Conservation (phyloP, 306 rosid species). For the Cercis canadensis region DNA sequence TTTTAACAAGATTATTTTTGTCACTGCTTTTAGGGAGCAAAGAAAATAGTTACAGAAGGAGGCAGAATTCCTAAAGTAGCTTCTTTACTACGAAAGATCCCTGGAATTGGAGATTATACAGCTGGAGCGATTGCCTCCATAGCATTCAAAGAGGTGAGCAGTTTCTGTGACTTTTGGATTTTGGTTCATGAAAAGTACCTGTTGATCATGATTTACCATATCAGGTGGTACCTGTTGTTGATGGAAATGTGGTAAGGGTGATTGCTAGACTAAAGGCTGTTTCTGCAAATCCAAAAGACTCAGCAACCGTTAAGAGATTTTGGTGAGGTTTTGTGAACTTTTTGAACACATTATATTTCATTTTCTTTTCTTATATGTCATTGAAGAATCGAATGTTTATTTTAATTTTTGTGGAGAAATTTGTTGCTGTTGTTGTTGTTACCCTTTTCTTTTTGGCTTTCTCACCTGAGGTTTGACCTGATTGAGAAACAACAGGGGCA, state of each 20-base stretch:
- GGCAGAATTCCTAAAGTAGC: constrained; percentile 69
- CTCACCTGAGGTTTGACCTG: constrained; percentile 2
- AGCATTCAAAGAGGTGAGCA: constrained; percentile 79
- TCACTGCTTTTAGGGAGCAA: constrained; percentile 73
- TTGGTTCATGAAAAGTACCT: constrained; percentile 31
- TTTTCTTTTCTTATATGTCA: background rate
- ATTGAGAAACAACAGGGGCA: constrained; percentile 1
- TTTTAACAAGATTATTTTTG: constrained; percentile 19
- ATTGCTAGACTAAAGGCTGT: constrained; percentile 80
- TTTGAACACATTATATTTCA: constrained; percentile 24
- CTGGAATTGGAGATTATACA: constrained; percentile 90
- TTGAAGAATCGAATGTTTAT: background rate
- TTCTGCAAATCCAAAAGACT: constrained; percentile 77
- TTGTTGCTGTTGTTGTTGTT: background rate
- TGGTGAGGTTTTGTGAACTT: constrained; percentile 68
- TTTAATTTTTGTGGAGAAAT: constrained; percentile 8
- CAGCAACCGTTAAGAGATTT: constrained; percentile 63
- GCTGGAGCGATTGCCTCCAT: constrained; percentile 95
- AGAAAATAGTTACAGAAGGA: constrained; percentile 70
- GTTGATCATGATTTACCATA: constrained; percentile 40
- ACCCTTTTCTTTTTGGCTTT: background rate
- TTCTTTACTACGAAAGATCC: constrained; percentile 64
- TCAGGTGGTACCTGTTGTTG: constrained; percentile 94
- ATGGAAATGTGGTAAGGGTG: constrained; percentile 94
- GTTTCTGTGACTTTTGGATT: constrained; percentile 38